Base-by-base conservation (phyloP, 768 basidiomycete species). In the Hypholoma sublateritium region DNA sequence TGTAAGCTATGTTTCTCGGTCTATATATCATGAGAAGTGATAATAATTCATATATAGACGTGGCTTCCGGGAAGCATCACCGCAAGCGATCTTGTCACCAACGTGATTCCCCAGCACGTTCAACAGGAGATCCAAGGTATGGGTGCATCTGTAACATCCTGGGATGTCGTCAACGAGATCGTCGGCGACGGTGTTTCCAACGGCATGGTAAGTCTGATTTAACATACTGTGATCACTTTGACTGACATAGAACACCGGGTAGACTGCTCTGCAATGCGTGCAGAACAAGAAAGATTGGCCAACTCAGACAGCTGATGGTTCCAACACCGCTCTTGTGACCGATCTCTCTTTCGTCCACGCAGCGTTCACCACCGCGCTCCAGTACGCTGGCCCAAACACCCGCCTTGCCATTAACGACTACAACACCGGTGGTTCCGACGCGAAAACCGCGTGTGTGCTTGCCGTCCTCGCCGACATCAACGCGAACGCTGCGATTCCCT, bases 361-460 rank as follows among this genome's bases (percentile, higher is more conserved):
- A 3, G 59, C 59, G 28, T 60, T 60, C 46, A 53, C 50, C 39
- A 60, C 59, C 28, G 59, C 59, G 6, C 55, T 60, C 42, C 51
- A 60, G 25, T 60, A 60, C 46, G 59, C 59, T 19, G 41, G 59
- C 11, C 35, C 51, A 16, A 43, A 7, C 41, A 60, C 59, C 13
- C 59, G 59, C 14, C 59, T 60, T 6, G 59, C 59, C 22, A 60
- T 60, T 22, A 60, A 60, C 51, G 59, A 60, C 59, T 60, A 60
- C 55, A 60, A 60, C 55, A 60, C 59, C 5, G 59, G 59, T 8
- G 59, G 55, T 3, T 24, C 34, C 16, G 59, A 60, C 41, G 59
- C 59, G 14, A 60, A 60, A 25, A 60, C 59, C 14, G 59, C 59
- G n/a, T 60, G 59, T 44, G 51, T 60, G 34, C 47, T 60, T 21